Evolutionary conservation across 768 basidiomycete genomes (phyloP).

Genomic region (Lentinus tigrinus): DNA sequence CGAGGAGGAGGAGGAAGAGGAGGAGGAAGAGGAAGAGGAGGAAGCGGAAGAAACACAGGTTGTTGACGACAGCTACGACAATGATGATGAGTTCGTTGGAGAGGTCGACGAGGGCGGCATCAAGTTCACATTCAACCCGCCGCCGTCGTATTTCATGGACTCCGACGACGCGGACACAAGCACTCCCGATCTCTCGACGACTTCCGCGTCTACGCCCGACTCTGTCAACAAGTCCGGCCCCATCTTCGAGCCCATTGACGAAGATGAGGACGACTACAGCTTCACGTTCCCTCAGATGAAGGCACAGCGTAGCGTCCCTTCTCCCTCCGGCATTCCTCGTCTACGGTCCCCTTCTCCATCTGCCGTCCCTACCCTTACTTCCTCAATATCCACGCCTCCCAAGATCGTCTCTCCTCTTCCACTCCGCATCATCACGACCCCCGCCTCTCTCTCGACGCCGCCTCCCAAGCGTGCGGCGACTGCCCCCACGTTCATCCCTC

Average conservation of each 20-base stretch:
- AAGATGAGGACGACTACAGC: conserved; percentile 12
- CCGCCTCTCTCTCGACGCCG: conserved; percentile 43
- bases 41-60: too few relatives aligned
- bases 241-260: conserved; percentile 16
- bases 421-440: conserved; percentile 22
- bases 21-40: conserved; percentile 40
- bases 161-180: conserved; percentile 19
- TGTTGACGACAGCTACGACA: conserved; percentile 24
- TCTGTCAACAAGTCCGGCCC: conserved; percentile 3
- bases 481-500: conserved; percentile 61
- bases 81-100: conserved; percentile 55
- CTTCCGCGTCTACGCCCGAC: conserved; percentile 11
- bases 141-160: conserved; percentile 31
- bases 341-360: conserved; percentile 35
- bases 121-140: conserved; percentile 69
- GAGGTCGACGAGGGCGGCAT: conserved; percentile 64
- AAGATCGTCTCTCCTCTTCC: conserved; percentile 31
- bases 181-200: conserved; percentile 16
- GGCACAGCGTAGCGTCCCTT: conserved; percentile 15
- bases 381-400: conserved; percentile 31
- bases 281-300: conserved; percentile 22
- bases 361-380: conserved; percentile 20
- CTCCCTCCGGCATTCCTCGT: conserved; percentile 56
- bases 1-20: conserved; percentile 48
- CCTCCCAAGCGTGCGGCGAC: conserved; percentile 50